Percentiles rank a stretch among this genome's conserved stretches.
These are phyloP conservation scores for Curvularia spicifera DNA, from an alignment of 2,329 filamentous ascomycete species.

Conservation along the genomic window DNA sequence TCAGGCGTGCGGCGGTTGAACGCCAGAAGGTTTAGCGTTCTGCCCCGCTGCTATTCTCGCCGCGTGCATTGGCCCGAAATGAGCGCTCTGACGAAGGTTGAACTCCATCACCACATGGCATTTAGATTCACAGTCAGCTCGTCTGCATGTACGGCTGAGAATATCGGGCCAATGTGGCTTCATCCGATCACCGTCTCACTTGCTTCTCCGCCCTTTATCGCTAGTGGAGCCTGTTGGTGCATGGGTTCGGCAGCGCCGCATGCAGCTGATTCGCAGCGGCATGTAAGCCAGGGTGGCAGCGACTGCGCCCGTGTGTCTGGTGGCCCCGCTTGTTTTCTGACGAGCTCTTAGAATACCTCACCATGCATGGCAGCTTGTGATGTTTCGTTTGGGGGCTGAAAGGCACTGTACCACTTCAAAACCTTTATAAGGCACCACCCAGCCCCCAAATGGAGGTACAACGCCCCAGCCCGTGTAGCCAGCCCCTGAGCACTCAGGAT, in stretches of 20 bases:
- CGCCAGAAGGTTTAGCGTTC: conserved; percentile 28
- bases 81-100: conserved; percentile 23
- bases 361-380: conserved; percentile 29
- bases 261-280: conserved; percentile 32
- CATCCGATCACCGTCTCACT: conserved; percentile 21
- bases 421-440: conserved; percentile 34
- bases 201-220: conserved; percentile 36
- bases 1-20: conserved; percentile 35
- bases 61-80: conserved; percentile 25
- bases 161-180: conserved; percentile 28
- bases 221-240: conserved; percentile 5
- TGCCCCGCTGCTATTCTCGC: conserved; percentile 26
- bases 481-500: conserved; percentile 26
- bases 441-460: conserved; percentile 41
- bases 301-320: conserved; percentile 43
- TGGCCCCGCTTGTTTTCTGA: conserved; percentile 45
- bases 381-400: conserved; percentile 44
- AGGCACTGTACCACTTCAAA: conserved; percentile 17
- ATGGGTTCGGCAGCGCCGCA: conserved; percentile 27
- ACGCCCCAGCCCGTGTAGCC: conserved; percentile 21
- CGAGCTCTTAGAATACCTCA: conserved; percentile 43
- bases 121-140: conserved; percentile 21
- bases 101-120: conserved; percentile 11
- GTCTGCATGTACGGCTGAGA: conserved; percentile 24
- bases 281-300: conserved; percentile 35